Evolutionary conservation across 352 stramenopile genomes (phyloP).

Genomic region (Pythium periplocum): DNA sequence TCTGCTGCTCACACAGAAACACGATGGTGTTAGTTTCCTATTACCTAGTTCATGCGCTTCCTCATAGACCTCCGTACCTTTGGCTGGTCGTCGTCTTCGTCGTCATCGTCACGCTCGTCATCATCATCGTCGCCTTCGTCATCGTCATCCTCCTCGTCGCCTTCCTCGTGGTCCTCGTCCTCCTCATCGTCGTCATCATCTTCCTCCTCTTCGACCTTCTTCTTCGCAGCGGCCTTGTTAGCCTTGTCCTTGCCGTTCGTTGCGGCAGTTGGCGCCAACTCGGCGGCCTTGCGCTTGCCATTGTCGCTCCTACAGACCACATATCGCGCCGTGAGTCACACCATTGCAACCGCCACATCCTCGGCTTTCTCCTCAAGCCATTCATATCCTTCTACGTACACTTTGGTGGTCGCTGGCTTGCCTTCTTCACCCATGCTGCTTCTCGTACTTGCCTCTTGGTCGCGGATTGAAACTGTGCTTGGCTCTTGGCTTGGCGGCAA

Average conservation of each 20-base stretch:
- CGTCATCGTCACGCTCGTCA: conserved; percentile 38
- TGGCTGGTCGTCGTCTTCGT: conserved; percentile 31
- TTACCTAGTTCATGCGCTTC: background rate
- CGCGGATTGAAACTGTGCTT: no score
- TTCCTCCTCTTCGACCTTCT: conserved; percentile 22
- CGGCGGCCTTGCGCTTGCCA: conserved; percentile 30
- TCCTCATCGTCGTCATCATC: conserved; percentile 41
- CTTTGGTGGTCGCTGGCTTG: background rate
- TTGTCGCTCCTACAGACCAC: conserved; percentile 13
- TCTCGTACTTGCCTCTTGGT: no score
- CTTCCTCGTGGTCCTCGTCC: conserved; percentile 36
- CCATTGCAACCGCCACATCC: background rate
- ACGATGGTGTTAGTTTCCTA: conserved; percentile 2
- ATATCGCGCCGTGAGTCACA: background rate
- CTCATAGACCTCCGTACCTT: conserved; percentile 16
- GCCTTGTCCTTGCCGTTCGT: conserved; percentile 35
- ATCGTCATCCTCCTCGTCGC: conserved; percentile 31
- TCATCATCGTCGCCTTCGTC: conserved; percentile 27
- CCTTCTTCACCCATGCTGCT: background rate
- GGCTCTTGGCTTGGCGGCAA: no score
- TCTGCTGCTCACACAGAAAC: conserved; percentile 21
- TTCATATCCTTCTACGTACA: background rate
- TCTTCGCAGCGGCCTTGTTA: conserved; percentile 23
- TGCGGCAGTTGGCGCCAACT: conserved; percentile 15
- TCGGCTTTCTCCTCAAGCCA: background rate